Evolutionary conservation across 139 green algal species (phyloP), one percentile per base, ranked within the genome.

Genomic region (Chlamydomonas sp.): DNA sequence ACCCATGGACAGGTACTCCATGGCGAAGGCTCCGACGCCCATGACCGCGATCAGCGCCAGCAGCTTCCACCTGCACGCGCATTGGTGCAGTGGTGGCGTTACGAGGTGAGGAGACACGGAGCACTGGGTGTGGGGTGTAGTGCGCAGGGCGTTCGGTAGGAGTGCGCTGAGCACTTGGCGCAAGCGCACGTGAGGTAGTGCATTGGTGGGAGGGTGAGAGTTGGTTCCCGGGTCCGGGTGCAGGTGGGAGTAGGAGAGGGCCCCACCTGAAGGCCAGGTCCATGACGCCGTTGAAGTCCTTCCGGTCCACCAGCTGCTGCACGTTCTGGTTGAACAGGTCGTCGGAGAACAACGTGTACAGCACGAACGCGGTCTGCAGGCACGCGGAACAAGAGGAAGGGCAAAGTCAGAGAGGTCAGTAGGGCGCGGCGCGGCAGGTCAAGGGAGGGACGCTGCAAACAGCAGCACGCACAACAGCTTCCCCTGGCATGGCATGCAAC

Each of bases 251-350:
- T 18, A 5, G 67, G 20, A 5, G 20, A 7, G 20, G 5, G 74
- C 12, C 69, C 10, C 71, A 86, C 82, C 72, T 80, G 87, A 88
- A 88, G 14, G 14, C 73, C 49, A 31, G 85, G 31, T 88, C 62
- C 64, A 89, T 64, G 49, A 84, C 85, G 5, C 82, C 75, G 5
- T 20, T 20, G 10, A 78, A 78, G 74, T 3, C 9, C 14, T 49
- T 73, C 61, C 80, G 73, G 68, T 84, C 83, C 61, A 94, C 91
- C 86, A 94, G 84, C 61, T 91, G 76, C 73, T 92, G 83, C 20
- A 94, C 90, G 1, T 88, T 76, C n/a, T 17, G 69, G 71, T 92
- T 94, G 86, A 94, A 94, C 18, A 49, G 31, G 72, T 90, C 85
- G 7, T 88, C 69, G 49, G 66, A 64, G 67, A 94, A 93, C n/a